Percentiles rank a stretch among this genome's conserved stretches.
Evolutionary conservation across 176 grass and related monocot genomes (phyloP).

Genomic region (Calamus simplicifolius): DNA sequence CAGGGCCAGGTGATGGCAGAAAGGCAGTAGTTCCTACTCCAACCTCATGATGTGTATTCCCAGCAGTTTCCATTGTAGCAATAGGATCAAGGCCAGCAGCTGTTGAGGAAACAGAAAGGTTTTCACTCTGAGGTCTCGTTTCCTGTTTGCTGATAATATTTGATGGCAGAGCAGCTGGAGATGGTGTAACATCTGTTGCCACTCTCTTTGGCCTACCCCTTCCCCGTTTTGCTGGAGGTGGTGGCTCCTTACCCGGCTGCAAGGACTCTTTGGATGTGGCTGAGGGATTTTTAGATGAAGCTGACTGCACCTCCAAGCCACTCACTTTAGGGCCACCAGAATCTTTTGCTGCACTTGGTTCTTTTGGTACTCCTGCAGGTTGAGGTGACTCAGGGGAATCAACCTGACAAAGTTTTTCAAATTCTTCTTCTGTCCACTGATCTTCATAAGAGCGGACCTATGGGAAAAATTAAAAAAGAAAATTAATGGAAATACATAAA

Average conservation of each 20-base stretch:
- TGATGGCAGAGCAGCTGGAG: conserved; percentile 23
- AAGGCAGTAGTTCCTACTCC: conserved; percentile 24
- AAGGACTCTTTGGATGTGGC: conserved; percentile 23
- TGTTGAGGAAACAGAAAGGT: not conserved
- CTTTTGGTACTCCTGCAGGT: conserved; percentile 19
- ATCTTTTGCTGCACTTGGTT: conserved; percentile 35
- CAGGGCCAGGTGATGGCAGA: conserved; percentile 11
- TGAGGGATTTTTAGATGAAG: conserved; percentile 12
- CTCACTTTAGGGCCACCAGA: conserved; percentile 31
- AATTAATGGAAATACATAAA: conserved; percentile 1
- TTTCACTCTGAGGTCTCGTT: conserved; percentile 15
- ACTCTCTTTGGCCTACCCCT: conserved; percentile 85
- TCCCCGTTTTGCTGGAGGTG: conserved; percentile 60
- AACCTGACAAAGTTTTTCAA: conserved; percentile 96
- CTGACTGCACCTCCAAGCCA: conserved; percentile 38
- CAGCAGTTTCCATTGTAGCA: conserved; percentile 20
- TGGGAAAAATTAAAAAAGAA: conserved; percentile 8
- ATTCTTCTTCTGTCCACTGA: conserved; percentile 99
- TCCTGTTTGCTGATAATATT: conserved; percentile 34
- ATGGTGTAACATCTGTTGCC: conserved; percentile 16
- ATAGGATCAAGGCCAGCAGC: conserved; percentile 11
- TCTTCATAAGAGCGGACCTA: conserved; percentile 98
- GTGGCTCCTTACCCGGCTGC: conserved; percentile 20
- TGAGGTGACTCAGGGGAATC: conserved; percentile 53
- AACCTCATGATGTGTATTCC: conserved; percentile 11